Evolutionary conservation across 352 stramenopile genomes (phyloP).

Genomic region (Plasmopara viticola): DNA sequence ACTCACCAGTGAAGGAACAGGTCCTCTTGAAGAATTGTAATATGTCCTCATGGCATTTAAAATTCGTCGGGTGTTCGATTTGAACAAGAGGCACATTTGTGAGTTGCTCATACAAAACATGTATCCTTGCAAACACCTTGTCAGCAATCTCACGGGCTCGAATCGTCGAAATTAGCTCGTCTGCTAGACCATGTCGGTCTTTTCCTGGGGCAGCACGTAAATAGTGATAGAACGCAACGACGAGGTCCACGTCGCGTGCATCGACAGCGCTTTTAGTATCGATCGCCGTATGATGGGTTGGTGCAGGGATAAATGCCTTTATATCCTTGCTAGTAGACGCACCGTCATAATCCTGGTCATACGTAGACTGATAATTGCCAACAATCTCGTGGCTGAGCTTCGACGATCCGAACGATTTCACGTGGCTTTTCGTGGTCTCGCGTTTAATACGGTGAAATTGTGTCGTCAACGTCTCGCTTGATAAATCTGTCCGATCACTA

Average conservation of each 20-base stretch:
- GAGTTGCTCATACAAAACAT: slow-evolving; percentile 26
- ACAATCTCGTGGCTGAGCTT: slow-evolving; percentile 67
- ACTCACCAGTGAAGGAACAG: slow-evolving; percentile 27
- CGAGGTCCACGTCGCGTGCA: slow-evolving; percentile 62
- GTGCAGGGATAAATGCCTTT: neutral
- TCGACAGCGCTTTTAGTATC: slow-evolving; percentile 37
- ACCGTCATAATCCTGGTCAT: slow-evolving; percentile 31
- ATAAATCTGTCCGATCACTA: slow-evolving; percentile 76
- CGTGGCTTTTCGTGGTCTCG: slow-evolving; percentile 78
- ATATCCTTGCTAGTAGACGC: slow-evolving; percentile 4
- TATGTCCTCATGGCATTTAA: slow-evolving; percentile 34
- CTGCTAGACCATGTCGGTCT: slow-evolving; percentile 29
- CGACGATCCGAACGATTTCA: slow-evolving; percentile 60
- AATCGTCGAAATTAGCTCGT: slow-evolving; percentile 38
- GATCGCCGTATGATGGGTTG: neutral
- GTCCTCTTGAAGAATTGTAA: slow-evolving; percentile 25
- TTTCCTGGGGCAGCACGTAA: slow-evolving; percentile 39
- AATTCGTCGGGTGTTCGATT: slow-evolving; percentile 22
- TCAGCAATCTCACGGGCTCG: slow-evolving; percentile 45
- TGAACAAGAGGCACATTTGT: slow-evolving; percentile 19
- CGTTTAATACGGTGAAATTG: slow-evolving; percentile 73
- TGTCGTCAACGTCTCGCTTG: slow-evolving; percentile 64
- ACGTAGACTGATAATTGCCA: slow-evolving; percentile 78
- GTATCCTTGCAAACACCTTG: slow-evolving; percentile 48
- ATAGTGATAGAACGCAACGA: slow-evolving; percentile 77